Evolutionary conservation across 176 grass and related monocot species (phyloP).

Genomic region (Cenchrus americanus): DNA sequence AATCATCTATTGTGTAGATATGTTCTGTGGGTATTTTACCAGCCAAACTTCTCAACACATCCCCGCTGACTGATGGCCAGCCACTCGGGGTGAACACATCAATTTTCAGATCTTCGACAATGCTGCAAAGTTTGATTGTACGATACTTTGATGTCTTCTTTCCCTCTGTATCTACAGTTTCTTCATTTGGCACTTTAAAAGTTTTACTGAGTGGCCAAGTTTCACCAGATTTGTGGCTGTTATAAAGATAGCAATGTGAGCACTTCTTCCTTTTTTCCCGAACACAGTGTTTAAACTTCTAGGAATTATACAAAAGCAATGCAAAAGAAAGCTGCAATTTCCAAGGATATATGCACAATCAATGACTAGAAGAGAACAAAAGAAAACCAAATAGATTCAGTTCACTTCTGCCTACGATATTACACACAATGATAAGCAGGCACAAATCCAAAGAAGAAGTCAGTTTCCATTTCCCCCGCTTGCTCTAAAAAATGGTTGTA

Average conservation of each 20-base stretch:
- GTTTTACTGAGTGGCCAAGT: slow-evolving; percentile 58
- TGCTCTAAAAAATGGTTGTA: slow-evolving; percentile 5
- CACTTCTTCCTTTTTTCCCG: too few species aligned
- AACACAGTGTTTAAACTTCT: slow-evolving; percentile 3
- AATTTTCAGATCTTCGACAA: slow-evolving; percentile 65
- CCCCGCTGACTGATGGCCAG: slow-evolving; percentile 63
- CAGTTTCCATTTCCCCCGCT: background rate
- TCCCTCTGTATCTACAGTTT: slow-evolving; percentile 49
- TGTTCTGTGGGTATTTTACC: slow-evolving; percentile 67
- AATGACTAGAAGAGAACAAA: background rate
- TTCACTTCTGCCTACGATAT: slow-evolving; percentile 25
- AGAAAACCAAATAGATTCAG: background rate
- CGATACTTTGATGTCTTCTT: slow-evolving; percentile 66
- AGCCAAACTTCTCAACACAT: slow-evolving; percentile 69
- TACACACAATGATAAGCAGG: slow-evolving; percentile 13
- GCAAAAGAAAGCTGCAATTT: slow-evolving; percentile 11
- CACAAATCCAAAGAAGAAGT: slow-evolving; percentile 11
- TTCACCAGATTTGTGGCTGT: slow-evolving; percentile 57
- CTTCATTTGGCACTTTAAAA: slow-evolving; percentile 80
- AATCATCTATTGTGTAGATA: slow-evolving; percentile 52
- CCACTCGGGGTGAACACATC: slow-evolving; percentile 64
- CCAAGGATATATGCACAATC: background rate
- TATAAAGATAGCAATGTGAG: slow-evolving; percentile 27
- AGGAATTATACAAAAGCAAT: slow-evolving; percentile 23
- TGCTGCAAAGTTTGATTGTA: slow-evolving; percentile 55